These are phyloP conservation scores for Piper longum DNA, from an alignment of 164 flowering plant species.

Conservation along the genomic window DNA sequence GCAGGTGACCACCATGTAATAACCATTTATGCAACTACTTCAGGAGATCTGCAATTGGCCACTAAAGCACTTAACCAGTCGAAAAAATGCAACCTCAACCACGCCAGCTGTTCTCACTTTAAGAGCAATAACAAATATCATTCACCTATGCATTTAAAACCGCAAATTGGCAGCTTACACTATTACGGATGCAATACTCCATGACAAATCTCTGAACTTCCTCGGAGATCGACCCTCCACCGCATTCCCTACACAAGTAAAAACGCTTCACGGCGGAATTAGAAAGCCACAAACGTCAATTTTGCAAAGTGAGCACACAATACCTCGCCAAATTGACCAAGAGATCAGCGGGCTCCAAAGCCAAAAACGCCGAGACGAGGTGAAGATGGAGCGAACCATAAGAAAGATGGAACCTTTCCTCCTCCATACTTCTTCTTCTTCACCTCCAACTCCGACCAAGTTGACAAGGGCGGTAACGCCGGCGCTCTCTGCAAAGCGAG, in stretches of 20 bases:
- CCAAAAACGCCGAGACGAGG: conserved; percentile 61
- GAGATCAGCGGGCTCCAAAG: conserved; percentile 66
- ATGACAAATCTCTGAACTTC: conserved; percentile 56
- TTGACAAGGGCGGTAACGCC: no score
- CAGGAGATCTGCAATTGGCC: no score
- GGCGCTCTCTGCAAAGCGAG: no score
- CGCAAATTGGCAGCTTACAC: neutral
- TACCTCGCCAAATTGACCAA: conserved; percentile 52
- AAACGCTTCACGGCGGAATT: neutral
- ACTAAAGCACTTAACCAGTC: no score
- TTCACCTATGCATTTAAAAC: neutral
- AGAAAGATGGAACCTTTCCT: conserved; percentile 15
- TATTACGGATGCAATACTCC: conserved; percentile 22
- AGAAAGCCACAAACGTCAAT: neutral
- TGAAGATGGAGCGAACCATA: conserved; percentile 13
- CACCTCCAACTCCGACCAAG: neutral
- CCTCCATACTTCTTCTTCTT: neutral
- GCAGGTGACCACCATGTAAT: neutral
- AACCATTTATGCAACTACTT: neutral
- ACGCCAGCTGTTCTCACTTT: no score
- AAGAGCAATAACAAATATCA: no score
- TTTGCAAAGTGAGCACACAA: neutral
- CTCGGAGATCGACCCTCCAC: conserved; percentile 53
- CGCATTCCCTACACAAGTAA: conserved; percentile 30
- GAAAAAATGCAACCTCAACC: no score